Base-by-base conservation (phyloP, 2,329 filamentous ascomycete genomes). In the Aspergillus ochraceoroseus region DNA sequence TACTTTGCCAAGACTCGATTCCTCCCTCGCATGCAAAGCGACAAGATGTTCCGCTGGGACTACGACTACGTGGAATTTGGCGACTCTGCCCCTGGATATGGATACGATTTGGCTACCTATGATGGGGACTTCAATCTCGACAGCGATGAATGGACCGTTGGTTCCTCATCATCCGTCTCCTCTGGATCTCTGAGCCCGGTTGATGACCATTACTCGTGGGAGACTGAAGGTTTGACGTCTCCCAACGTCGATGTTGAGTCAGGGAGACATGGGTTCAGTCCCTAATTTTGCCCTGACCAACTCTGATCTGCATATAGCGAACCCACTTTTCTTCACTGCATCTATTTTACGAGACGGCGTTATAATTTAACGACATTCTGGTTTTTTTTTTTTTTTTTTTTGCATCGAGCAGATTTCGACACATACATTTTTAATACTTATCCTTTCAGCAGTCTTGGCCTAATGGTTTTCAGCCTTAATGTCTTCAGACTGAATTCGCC, bases 1-100 rank as follows among this genome's bases (percentile, higher is more conserved):
- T 94, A 90, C 68, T 79, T 87, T 46, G 79, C 85, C 41, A 85
- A 86, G 59, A 77, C 82, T 28, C 80, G 82, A 44, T 95, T 87
- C 70, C 68, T 96, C 29, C 89, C 90, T 3, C 80, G 84, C 45
- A 74, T 86, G 44, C 90, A 95, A 65, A 66, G 76, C 36, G 88
- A 87, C 66, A 95, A 95, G 75, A 75, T 77, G 52, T 87, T 85
- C 66, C 80, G 90, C 47, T 96, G 89, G 88, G 86, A 95, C 54
- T 95, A 96, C 66, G 89, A 95, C 57, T 95, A 88, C 54, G 81
- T 94, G 46, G 89, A 95, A 70, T 68, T 83, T 43, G 90, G 90
- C 54, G 84, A 94, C 44, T 66, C 71, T 32, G 62, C 56, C 8
- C 57, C 56, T 15, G 64, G 68, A 33, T 74, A 75, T 52, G 72